These are phyloP conservation scores for Strombidium stylifer DNA, from an alignment of 73 alveolate species.

Conservation along the genomic window DNA sequence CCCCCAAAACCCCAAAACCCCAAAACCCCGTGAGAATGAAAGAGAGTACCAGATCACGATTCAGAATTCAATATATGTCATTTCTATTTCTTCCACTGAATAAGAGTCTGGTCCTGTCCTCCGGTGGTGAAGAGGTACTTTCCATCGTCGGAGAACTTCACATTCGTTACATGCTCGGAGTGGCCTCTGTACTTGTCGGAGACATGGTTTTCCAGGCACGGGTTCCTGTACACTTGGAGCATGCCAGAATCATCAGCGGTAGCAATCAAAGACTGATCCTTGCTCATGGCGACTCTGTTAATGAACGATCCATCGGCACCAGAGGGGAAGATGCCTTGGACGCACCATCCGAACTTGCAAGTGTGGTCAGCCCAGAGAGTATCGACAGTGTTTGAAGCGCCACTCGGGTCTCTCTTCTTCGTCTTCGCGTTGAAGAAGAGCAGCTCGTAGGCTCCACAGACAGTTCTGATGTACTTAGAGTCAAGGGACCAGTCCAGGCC, in stretches of 20 bases:
- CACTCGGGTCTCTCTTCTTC: slow-evolving; percentile 68
- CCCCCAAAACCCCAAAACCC: slow-evolving; percentile 1
- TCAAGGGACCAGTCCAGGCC: slow-evolving; percentile 91
- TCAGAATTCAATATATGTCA: background rate
- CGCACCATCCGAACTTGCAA: slow-evolving; percentile 95
- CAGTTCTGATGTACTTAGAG: slow-evolving; percentile 73
- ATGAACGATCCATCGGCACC: slow-evolving; percentile 90
- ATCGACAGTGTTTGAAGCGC: slow-evolving; percentile 77
- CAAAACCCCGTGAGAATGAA: background rate
- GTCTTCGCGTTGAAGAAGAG: slow-evolving; percentile 83
- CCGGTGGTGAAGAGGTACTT: slow-evolving; percentile 87
- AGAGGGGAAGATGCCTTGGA: slow-evolving; percentile 93
- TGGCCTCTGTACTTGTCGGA: slow-evolving; percentile 83
- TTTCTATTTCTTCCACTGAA: slow-evolving; percentile 73
- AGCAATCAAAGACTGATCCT: slow-evolving; percentile 68
- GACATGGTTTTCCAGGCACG: slow-evolving; percentile 45
- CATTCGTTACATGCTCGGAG: slow-evolving; percentile 94
- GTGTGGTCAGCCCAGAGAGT: slow-evolving; percentile 92
- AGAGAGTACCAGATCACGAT: too few relatives aligned
- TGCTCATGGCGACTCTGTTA: slow-evolving; percentile 87
- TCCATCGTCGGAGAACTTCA: slow-evolving; percentile 79
- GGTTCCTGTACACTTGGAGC: slow-evolving; percentile 88
- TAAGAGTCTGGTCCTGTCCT: slow-evolving; percentile 91
- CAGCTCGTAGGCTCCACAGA: slow-evolving; percentile 95
- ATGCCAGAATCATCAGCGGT: slow-evolving; percentile 94